Conservation (phyloP, 1,284 basidiomycete species). For the Pseudozyma hubeiensis region DNA sequence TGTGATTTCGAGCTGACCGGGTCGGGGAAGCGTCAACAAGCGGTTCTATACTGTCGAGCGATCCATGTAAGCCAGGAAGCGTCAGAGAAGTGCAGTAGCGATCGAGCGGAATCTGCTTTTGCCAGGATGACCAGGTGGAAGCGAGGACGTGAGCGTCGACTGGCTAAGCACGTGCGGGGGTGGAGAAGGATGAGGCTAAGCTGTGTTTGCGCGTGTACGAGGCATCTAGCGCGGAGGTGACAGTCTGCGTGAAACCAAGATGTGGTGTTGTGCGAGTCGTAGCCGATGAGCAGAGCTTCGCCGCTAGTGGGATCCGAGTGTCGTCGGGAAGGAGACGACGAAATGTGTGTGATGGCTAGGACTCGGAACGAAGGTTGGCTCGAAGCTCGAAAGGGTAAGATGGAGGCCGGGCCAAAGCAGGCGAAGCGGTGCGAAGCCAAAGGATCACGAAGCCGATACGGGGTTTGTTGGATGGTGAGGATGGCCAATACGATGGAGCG, state of each 20-base stretch:
- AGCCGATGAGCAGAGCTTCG: neutral
- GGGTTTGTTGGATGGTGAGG: neutral
- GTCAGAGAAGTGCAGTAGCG: neutral
- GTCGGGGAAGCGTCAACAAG: slow-evolving; percentile 2
- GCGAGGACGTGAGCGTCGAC: neutral
- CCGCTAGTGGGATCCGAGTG: neutral
- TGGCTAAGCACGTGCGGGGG: neutral
- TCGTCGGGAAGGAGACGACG: neutral
- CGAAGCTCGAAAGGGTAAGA: too few relatives aligned
- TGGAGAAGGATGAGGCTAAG: neutral
- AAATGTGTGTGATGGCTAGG: neutral
- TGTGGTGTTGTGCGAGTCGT: neutral
- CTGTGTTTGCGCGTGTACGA: neutral
- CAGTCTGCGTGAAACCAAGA: too few relatives aligned
- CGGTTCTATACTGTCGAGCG: slow-evolving; percentile 13
- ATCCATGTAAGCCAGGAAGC: slow-evolving; percentile 14
- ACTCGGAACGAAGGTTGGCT: neutral
- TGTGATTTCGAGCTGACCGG: neutral
- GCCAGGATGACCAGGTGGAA: neutral
- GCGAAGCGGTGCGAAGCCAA: neutral
- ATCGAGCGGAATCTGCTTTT: neutral
- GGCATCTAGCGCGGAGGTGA: slow-evolving; percentile 1
- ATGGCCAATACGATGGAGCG: neutral
- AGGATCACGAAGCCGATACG: too few relatives aligned
- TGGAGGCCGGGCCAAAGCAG: neutral